Evolutionary conservation across 1,284 basidiomycete species (phyloP), one percentile per base, ranked within the genome.

Genomic region (Pseudozyma thailandica): DNA sequence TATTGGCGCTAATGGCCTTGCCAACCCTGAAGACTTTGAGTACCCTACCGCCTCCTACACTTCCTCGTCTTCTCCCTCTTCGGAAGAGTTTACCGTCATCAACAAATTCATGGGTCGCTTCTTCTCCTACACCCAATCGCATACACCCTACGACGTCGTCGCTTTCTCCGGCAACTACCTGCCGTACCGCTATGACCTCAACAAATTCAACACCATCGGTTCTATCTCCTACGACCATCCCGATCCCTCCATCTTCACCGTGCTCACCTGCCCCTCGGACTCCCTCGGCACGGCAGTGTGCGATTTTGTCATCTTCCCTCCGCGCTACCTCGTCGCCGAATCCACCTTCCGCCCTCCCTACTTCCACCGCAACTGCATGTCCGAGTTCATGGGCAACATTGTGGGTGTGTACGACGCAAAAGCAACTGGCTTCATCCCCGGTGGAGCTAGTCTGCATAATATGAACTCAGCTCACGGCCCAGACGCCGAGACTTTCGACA

Each of bases 131-230:
- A 83, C 84, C 46, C 89, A 90, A 72, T 85, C 88, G 43, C 88
- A 90, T 77, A 89, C 89, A 1, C 89, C 89, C 0, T 90, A 90
- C 80, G 90, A 91, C 75, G 89, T 90, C 27, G 89, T 90, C 42
- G 89, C 89, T 0, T 90, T 88, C 87, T 53, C 35, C n/a, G 44
- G 54, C 55, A 90, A 89, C 83, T 90, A 90, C 73, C 86, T 89
- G 3, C 89, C 89, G 1, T 90, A 89, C 84, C 90, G 90, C 80
- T 90, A 90, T 77, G 88, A 87, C 31, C 81, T 90, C 77, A 86
- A 86, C 76, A 89, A 89, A 78, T 90, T 90, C 83, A 85, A 87
- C 76, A 86, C 86, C 65, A 87, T 90, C 54, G 89, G 89, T 28
- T 88, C 87, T 54, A 88, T 90, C 73, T 87, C 87, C 31, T 88